A percentile compares a stretch with the other conserved stretches of the same genome.
phyloP scores from a whole-genome alignment of 2,329 filamentous ascomycete species.

The Phyllosticta paracitricarpa region DNA sequence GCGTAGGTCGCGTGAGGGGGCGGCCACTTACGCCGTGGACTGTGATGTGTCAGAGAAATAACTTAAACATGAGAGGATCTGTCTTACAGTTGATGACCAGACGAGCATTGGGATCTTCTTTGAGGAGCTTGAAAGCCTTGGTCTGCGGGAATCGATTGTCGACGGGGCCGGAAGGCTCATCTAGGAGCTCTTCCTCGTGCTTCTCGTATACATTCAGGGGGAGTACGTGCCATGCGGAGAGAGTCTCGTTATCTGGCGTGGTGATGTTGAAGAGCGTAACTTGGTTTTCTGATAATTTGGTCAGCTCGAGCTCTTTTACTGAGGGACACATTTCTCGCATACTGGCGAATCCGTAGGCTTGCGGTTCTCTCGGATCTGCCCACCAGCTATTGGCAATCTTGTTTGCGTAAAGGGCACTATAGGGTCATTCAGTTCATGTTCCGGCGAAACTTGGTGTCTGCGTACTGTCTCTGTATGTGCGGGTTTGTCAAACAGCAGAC shows the following conservation, averaged over 20 bases:
- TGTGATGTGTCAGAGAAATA: constrained; percentile 20
- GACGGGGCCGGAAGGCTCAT: constrained; percentile 29
- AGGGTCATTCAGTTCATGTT: neutral
- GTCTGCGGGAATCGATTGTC: constrained; percentile 37
- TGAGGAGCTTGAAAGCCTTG: constrained; percentile 41
- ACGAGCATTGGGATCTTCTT: constrained; percentile 39
- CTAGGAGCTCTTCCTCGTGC: constrained; percentile 52
- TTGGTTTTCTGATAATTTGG: constrained; percentile 57
- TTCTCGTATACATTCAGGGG: constrained; percentile 66
- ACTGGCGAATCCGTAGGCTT: constrained; percentile 82
- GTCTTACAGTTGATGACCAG: constrained; percentile 46
- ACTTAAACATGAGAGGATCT: neutral
- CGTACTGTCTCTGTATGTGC: constrained; percentile 71
- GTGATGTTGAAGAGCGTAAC: constrained; percentile 73
- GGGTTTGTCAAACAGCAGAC: constrained; percentile 58
- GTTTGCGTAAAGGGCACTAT: constrained; percentile 74
- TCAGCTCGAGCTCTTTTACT: neutral
- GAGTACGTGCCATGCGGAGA: constrained; percentile 88
- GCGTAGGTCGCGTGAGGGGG: neutral
- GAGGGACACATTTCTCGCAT: neutral
- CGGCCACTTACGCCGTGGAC: constrained; percentile 51
- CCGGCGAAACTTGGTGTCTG: constrained; percentile 5
- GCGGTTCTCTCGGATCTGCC: constrained; percentile 64
- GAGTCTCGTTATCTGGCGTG: constrained; percentile 63
- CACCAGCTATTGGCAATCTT: constrained; percentile 63